These are phyloP conservation scores for Verticillium dahliae DNA, from an alignment of 2,329 filamentous ascomycete species.

Conservation along the genomic window DNA sequence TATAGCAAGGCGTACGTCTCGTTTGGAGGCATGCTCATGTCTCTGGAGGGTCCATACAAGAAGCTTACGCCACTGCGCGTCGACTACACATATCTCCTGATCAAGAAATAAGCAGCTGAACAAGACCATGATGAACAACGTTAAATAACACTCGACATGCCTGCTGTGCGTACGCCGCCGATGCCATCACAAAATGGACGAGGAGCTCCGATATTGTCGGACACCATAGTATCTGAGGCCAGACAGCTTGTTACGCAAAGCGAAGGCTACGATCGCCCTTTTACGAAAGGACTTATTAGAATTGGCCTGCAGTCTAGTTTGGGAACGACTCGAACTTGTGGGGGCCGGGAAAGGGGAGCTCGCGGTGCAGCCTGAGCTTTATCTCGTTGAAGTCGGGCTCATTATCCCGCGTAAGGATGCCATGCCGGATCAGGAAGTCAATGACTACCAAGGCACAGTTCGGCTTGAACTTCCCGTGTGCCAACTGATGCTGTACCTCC, in stretches of 20 bases:
- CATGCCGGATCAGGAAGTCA: conserved; percentile 86
- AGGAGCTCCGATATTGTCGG: not conserved
- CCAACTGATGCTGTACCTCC: conserved; percentile 66
- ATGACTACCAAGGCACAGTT: conserved; percentile 81
- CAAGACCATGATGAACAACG: not conserved
- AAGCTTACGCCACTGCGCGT: conserved; percentile 88
- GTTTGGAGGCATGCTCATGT: conserved; percentile 87
- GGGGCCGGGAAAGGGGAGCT: conserved; percentile 72
- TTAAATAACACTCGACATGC: not conserved
- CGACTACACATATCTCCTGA: conserved; percentile 86
- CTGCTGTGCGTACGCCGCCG: not conserved
- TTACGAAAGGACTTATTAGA: not conserved
- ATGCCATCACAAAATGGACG: no score
- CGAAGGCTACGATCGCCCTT: not conserved
- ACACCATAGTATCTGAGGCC: not conserved
- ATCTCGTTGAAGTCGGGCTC: conserved; percentile 77
- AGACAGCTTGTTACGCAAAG: not conserved
- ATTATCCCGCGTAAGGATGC: conserved; percentile 70
- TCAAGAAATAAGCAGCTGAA: conserved; percentile 60
- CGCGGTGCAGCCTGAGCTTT: conserved; percentile 65
- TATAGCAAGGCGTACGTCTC: conserved; percentile 86
- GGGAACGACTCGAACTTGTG: conserved; percentile 27
- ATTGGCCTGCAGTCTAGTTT: not conserved
- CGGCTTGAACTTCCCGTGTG: conserved; percentile 76
- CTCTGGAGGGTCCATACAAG: conserved; percentile 89